A percentile compares a stretch with the other conserved stretches of the same genome.
These are phyloP conservation scores for Naganishia cerealis DNA, from an alignment of 1,284 basidiomycete species.

Conservation along the genomic window DNA sequence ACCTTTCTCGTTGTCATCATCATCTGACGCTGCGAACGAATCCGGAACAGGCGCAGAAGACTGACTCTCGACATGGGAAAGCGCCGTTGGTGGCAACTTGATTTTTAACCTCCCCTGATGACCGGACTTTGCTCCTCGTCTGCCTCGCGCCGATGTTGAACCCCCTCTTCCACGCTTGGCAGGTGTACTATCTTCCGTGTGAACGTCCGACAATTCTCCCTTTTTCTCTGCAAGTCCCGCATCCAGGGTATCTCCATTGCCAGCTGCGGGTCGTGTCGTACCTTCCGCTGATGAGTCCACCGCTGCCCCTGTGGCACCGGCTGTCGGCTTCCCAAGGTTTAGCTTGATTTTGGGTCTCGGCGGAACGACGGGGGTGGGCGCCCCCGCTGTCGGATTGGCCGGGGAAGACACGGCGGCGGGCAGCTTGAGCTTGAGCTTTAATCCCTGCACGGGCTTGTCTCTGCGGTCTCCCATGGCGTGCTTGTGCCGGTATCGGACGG, in stretches of 20 bases:
- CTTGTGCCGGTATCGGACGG: neutral
- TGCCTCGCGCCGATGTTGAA: conserved; percentile 1
- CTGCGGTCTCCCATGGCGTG: neutral
- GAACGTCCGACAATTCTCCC: neutral
- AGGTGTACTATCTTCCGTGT: neutral
- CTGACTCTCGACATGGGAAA: neutral
- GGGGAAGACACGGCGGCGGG: neutral
- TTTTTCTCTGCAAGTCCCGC: neutral
- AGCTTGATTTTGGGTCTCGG: conserved; percentile 32
- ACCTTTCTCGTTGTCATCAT: neutral
- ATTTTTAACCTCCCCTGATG: neutral
- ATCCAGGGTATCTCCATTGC: neutral
- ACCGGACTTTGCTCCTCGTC: conserved; percentile 4
- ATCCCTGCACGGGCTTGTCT: conserved; percentile 7
- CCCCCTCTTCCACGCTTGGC: conserved; percentile 7
- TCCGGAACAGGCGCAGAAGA: neutral
- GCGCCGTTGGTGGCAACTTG: neutral
- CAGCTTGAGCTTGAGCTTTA: conserved; percentile 33
- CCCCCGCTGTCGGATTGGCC: neutral
- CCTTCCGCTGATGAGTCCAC: neutral
- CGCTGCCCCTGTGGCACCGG: neutral
- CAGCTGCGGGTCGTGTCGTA: neutral
- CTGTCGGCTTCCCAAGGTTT: conserved; percentile 24
- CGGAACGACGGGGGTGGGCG: neutral
- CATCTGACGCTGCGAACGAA: neutral